Evolutionary conservation across 192 early-diverging fungal genomes (phyloP).

Genomic region (Podila epigama): DNA sequence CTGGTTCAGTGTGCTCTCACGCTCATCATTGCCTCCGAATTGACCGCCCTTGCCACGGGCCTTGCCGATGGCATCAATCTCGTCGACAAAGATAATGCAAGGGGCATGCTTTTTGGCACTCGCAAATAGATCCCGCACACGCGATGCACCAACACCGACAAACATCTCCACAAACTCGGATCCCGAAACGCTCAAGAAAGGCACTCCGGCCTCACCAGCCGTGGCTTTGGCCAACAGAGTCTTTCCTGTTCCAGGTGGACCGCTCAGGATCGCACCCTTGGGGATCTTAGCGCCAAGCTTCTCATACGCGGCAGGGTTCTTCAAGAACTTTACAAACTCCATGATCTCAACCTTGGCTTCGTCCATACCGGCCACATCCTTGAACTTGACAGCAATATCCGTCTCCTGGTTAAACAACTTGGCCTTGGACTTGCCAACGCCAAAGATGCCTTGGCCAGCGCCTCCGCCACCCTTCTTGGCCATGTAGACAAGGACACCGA

Average conservation of each 20-base stretch:
- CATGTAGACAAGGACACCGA: conserved; percentile 89
- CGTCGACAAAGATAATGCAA: conserved; percentile 99
- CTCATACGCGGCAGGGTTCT: conserved; percentile 92
- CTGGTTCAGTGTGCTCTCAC: conserved; percentile 97
- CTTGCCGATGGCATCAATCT: conserved; percentile 99
- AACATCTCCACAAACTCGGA: conserved; percentile 99
- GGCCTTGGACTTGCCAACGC: conserved; percentile 94
- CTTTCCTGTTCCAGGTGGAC: conserved; percentile 95
- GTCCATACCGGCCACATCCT: conserved; percentile 99
- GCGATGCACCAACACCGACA: conserved; percentile 95
- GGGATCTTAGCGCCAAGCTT: conserved; percentile 97
- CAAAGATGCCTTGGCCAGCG: conserved; percentile 87
- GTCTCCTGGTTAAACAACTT: conserved; percentile 98
- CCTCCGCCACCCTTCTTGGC: conserved; percentile 78
- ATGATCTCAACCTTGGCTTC: conserved; percentile 99
- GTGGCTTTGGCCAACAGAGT: conserved; percentile 99
- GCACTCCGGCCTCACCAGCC: conserved; percentile 97
- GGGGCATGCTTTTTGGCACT: conserved; percentile 97
- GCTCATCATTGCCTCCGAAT: conserved; percentile 97
- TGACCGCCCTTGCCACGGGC: conserved; percentile 87
- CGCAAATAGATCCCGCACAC: conserved; percentile 96
- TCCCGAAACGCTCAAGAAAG: conserved; percentile 98
- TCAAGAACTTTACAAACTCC: conserved; percentile 99
- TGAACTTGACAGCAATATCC: conserved; percentile 96
- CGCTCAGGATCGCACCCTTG: conserved; percentile 96